Base-by-base conservation (phyloP, 2,329 filamentous ascomycete genomes). In the Akanthomyces lecanii region DNA sequence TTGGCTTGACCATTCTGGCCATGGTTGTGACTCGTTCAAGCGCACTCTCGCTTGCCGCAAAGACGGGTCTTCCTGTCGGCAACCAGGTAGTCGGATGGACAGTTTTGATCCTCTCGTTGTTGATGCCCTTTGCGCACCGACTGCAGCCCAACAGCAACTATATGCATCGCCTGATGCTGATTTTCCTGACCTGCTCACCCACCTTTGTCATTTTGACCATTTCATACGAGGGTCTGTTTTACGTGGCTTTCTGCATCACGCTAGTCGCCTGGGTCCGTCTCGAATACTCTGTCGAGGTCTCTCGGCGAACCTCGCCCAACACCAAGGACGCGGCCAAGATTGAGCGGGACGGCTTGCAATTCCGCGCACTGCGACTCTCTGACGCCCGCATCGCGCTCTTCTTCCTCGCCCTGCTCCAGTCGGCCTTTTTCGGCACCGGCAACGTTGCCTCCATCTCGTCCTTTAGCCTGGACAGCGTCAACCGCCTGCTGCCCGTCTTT, bases 171-270 rank as follows among this genome's bases (percentile, higher is more conserved):
- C 81, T 99, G 4, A 83, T 93, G 67, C 85, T 96, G 69, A 87
- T 97, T 61, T 99, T 98, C 78, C 81, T 99, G 55, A 90, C 93
- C 5, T 98, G 96, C 73, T 90, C 94, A 0, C 95, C 95, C 0
- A 89, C 90, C 1, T 99, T 98, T 76, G 89, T 99, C 72, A 94
- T 99, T 70, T 85, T 99, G 57, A 96, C 93, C 8, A 97, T 98
- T 69, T 97, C 94, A 0, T 99, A 96, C 77, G 95, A 99, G 75
- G 94, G 94, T 0, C 82, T 99, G 2, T 99, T 99, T 75, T 99
- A 98, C 76, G 86, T 97, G 64, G 87, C 89, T 12, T 99, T 97
- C 76, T 92, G 88, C 71, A 79, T 89, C 61, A 90, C 89, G 25
- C 79, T 99, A 5, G 82, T 97, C 58, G 87, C 88, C 62, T 99